Base-by-base conservation (phyloP, 345 rosid genomes). In the Alliaria petiolata region DNA sequence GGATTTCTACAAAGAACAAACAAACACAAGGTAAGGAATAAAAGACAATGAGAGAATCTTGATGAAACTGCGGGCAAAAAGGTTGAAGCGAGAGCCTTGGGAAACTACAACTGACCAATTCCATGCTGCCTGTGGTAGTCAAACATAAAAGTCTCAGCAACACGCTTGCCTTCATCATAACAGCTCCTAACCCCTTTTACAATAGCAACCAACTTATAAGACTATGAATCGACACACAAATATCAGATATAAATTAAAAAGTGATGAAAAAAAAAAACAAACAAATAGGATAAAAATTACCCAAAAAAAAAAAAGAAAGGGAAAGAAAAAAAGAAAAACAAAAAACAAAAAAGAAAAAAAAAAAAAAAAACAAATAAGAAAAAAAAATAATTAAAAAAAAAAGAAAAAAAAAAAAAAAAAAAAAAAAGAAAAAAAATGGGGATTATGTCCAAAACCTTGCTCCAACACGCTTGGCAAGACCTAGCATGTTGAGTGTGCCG, bases 61-160 rank as follows among this genome's bases (percentile, higher is more conserved):
- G 7, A 53, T 14, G 15, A 35, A 1, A 40, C 3, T 33, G 16
- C 36, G 11, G 1, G 31, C 12, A 9, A 20, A 0, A 34, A 11
- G 0, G 45, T 31, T 44, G 13, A 26, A 2, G n/a, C 0, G 3
- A 34, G 15, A 33, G 71, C 36, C 35, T 35, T 0, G 0, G 10
- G 38, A 39, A 8, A 20, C 20, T 0, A 26, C 0, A 68, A 59
- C 56, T 70, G 79, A 92, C 97, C 95, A 9, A 92, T 84, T 56
- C 98, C 97, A 68, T 92, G 98, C 70, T 92, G 98, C 81, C 95
- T 90, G 77, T 92, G 98, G 81, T 92, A 92, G 79, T 92, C 98
- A 80, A 90, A 92, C 98, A 92, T 92, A 60, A 92, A 84, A 44
- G 98, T 92, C 77, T 92, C 98, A 71, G 98, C 98, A 25, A 92